Evolutionary conservation across 1,284 basidiomycete genomes (phyloP).

Genomic region (Rhodotorula mucilaginosa): DNA sequence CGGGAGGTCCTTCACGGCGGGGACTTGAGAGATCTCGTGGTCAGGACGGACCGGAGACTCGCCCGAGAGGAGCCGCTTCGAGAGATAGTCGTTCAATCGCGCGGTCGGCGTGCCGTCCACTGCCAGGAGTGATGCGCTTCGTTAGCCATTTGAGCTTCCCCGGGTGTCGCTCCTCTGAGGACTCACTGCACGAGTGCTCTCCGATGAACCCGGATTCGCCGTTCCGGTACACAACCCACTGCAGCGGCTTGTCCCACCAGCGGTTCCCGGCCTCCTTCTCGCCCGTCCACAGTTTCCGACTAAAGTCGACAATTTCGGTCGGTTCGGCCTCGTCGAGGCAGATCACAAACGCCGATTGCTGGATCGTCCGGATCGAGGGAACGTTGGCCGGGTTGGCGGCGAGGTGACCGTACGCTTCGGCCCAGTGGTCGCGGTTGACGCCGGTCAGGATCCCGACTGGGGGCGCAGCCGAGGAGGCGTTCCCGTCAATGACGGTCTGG

Average conservation of each 20-base stretch:
- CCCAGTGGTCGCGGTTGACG: conserved; percentile 78
- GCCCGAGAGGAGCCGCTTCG: conserved; percentile 59
- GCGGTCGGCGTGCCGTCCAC: conserved; percentile 53
- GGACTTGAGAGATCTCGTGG: background rate
- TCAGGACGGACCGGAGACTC: conserved; percentile 47
- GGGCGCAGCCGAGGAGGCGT: conserved; percentile 55
- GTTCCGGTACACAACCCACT: conserved; percentile 78
- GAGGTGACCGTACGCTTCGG: conserved; percentile 68
- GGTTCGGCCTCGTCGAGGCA: conserved; percentile 65
- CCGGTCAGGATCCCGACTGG: conserved; percentile 74
- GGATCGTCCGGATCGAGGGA: conserved; percentile 65
- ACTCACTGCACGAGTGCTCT: conserved; percentile 68
- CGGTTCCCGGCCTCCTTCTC: conserved; percentile 49
- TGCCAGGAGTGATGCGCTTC: too few relatives aligned
- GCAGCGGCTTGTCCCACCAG: conserved; percentile 70
- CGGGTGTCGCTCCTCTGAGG: too few relatives aligned
- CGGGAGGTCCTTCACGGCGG: conserved; percentile 52
- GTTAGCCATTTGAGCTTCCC: too few relatives aligned
- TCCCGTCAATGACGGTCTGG: conserved; percentile 64
- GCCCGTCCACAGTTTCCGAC: conserved; percentile 61
- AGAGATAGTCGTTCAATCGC: conserved; percentile 67
- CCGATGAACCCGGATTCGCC: conserved; percentile 78
- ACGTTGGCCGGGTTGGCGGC: conserved; percentile 59
- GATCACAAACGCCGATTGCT: conserved; percentile 77
- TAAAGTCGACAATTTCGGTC: conserved; percentile 7